Evolutionary conservation across 345 rosid species (phyloP).

Genomic region (Populus davidiana): DNA sequence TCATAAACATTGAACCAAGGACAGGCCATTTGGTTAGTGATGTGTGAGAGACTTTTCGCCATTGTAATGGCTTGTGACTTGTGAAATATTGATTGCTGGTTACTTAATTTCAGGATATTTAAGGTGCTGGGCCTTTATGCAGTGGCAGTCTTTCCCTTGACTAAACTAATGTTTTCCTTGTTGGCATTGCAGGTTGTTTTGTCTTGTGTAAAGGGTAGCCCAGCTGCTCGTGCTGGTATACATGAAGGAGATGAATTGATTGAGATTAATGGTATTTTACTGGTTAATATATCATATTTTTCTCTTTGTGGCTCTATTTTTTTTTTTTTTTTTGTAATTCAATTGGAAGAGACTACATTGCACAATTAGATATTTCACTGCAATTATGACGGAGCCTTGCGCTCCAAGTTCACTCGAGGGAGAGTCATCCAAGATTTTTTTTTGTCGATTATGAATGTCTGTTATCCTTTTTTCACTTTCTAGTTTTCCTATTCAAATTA

Average conservation of each 20-base stretch:
- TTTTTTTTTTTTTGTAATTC: neutral
- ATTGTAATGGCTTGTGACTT: neutral
- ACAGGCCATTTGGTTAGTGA: conserved; percentile 81
- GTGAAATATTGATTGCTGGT: neutral
- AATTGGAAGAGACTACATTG: neutral
- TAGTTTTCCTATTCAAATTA: neutral
- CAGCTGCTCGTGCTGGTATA: conserved; percentile 88
- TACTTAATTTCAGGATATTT: neutral
- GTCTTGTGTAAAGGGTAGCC: conserved; percentile 77
- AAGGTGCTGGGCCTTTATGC: neutral
- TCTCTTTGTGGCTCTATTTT: neutral
- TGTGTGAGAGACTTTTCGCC: neutral
- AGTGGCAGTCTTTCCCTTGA: neutral
- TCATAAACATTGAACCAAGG: conserved; percentile 67
- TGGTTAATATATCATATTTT: neutral
- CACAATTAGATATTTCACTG: neutral
- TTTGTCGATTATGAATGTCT: neutral
- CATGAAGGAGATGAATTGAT: conserved; percentile 79
- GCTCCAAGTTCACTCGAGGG: neutral
- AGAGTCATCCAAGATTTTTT: too few relatives aligned
- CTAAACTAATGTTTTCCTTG: neutral
- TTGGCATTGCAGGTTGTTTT: conserved; percentile 60
- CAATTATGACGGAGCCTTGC: neutral
- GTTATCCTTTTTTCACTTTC: neutral
- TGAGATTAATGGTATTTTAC: conserved; percentile 74